Conservation (phyloP, 2,329 filamentous ascomycete genomes). For the Didymella arachidicola region DNA sequence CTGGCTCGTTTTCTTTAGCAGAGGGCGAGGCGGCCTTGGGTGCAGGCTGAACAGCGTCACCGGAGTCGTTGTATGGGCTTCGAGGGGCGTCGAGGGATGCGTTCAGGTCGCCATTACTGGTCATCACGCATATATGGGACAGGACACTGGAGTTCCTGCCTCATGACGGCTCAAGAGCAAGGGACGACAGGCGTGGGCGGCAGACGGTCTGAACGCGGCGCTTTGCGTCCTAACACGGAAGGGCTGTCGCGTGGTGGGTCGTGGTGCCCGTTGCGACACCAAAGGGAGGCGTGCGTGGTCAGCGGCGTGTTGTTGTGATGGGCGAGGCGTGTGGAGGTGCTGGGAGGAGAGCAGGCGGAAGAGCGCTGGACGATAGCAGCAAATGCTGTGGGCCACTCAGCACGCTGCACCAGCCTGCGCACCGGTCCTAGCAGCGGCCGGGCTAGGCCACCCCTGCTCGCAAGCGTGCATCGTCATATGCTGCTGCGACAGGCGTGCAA, state of each 20-base stretch:
- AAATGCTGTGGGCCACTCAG: conserved; percentile 31
- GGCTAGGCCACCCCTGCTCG: conserved; percentile 28
- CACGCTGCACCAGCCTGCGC: conserved; percentile 24
- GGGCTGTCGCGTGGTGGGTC: conserved; percentile 23
- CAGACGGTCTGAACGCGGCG: conserved; percentile 7
- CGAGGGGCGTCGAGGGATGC: conserved; percentile 33
- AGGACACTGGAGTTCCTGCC: conserved; percentile 50
- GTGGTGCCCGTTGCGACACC: conserved; percentile 21
- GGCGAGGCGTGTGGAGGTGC: conserved; percentile 23
- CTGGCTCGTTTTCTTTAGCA: conserved; percentile 24
- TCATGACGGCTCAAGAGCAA: conserved; percentile 48
- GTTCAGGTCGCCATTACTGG: conserved; percentile 51
- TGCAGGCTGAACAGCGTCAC: conserved; percentile 16
- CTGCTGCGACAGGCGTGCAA: background rate
- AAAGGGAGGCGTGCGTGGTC: conserved; percentile 21
- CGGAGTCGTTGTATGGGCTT: conserved; percentile 21
- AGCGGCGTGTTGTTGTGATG: conserved; percentile 22
- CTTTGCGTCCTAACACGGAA: conserved; percentile 19
- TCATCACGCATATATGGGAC: conserved; percentile 50
- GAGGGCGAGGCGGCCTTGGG: conserved; percentile 32
- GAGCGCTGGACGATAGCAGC: conserved; percentile 18
- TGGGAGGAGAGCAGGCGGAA: conserved; percentile 25
- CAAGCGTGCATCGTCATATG: conserved; percentile 15
- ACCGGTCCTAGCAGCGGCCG: conserved; percentile 28
- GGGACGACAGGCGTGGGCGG: conserved; percentile 29